Percentiles rank a stretch among this genome's conserved stretches.
These are phyloP conservation scores for Hapsidospora chrysogenum DNA, from an alignment of 495 filamentous ascomycete genomes.

Conservation along the genomic window DNA sequence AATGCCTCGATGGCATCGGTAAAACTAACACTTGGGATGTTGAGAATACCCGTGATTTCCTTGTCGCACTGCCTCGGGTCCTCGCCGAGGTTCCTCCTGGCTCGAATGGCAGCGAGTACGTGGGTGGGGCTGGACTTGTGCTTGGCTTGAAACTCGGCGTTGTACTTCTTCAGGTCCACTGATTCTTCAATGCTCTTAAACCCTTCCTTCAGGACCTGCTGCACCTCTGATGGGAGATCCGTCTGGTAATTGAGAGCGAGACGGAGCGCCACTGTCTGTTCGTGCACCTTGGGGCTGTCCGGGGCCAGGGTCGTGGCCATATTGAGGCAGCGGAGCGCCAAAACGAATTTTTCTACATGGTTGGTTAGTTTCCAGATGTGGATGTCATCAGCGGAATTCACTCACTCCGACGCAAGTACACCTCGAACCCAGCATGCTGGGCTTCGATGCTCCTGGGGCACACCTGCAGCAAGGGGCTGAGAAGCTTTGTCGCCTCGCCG, in stretches of 20 bases:
- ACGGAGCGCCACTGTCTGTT: conserved; percentile 56
- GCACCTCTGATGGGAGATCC: conserved; percentile 38
- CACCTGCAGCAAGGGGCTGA: conserved; percentile 62
- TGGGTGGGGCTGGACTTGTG: conserved; percentile 48
- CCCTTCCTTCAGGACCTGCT: conserved; percentile 47
- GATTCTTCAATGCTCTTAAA: conserved; percentile 43
- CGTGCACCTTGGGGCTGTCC: conserved; percentile 58
- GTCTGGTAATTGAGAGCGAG: conserved; percentile 38
- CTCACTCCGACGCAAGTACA: conserved; percentile 64
- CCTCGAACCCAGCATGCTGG: conserved; percentile 79
- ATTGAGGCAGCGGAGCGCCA: conserved; percentile 72
- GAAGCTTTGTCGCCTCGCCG: conserved; percentile 73
- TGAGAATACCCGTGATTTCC: conserved; percentile 40
- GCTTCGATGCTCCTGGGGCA: conserved; percentile 67
- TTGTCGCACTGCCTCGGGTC: conserved; percentile 40
- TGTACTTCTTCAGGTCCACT: conserved; percentile 45
- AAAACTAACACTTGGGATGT: conserved; percentile 33
- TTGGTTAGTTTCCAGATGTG: conserved; percentile 11
- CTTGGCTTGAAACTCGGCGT: conserved; percentile 44
- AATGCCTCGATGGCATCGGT: conserved; percentile 45
- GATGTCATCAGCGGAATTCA: conserved; percentile 8
- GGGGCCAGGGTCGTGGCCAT: conserved; percentile 53
- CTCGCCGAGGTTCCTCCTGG: conserved; percentile 41
- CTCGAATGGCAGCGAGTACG: conserved; percentile 43
- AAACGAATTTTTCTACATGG: conserved; percentile 54